Percentiles rank a stretch among this genome's conserved stretches.
phyloP scores from a whole-genome alignment of 805 yeast species.

The Nakazawaea ambrosiae region DNA sequence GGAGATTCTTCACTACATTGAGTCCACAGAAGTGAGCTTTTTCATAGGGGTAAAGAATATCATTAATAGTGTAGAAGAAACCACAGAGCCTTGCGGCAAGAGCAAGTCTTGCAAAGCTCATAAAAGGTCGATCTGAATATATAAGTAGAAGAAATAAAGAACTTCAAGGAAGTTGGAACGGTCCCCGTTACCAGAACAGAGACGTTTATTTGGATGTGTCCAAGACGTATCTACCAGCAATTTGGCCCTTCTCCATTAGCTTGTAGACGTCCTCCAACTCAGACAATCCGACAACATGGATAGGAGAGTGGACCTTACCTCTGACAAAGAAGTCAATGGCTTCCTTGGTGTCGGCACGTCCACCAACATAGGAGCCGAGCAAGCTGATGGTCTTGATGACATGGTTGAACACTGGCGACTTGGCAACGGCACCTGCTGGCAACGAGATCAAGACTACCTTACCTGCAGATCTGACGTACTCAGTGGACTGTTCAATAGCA shows the following conservation, averaged over 20 bases:
- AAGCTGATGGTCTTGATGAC: slow-evolving; percentile 59
- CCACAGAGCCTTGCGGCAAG: too few relatives aligned
- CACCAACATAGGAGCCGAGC: slow-evolving; percentile 72
- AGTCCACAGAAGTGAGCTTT: too few relatives aligned
- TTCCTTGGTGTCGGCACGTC: slow-evolving; percentile 62
- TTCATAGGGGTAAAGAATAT: too few relatives aligned
- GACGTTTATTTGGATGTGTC: slow-evolving; percentile 66
- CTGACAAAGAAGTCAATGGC: slow-evolving; percentile 10
- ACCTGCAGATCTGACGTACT: slow-evolving; percentile 59
- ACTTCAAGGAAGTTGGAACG: too few relatives aligned
- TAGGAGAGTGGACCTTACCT: slow-evolving; percentile 20
- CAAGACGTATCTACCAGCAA: slow-evolving; percentile 84
- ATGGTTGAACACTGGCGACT: slow-evolving; percentile 54
- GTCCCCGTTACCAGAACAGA: too few relatives aligned
- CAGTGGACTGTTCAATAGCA: slow-evolving; percentile 56
- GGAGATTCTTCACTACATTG: too few relatives aligned
- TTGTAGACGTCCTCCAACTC: slow-evolving; percentile 62
- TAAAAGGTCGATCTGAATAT: too few relatives aligned
- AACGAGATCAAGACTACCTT: slow-evolving; percentile 47
- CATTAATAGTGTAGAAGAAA: too few relatives aligned
- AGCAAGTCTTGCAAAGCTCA: too few relatives aligned
- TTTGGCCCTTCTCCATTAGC: slow-evolving; percentile 77
- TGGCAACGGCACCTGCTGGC: slow-evolving; percentile 63
- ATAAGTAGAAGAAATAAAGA: too few relatives aligned
- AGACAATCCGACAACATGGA: slow-evolving; percentile 70